Evolutionary conservation across 1,139 yeast genomes (phyloP).

Genomic region (Yamadazyma siamensis): DNA sequence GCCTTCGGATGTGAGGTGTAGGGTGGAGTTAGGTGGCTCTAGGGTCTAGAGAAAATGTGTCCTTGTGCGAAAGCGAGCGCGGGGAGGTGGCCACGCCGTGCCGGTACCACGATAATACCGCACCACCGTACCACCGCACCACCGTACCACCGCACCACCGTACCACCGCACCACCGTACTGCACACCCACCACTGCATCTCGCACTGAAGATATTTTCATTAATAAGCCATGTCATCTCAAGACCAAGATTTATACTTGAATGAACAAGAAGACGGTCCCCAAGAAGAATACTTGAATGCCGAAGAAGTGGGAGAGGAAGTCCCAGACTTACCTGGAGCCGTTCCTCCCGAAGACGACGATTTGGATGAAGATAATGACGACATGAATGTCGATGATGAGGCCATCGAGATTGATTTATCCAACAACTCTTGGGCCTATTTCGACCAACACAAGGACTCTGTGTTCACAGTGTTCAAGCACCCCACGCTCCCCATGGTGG

Average conservation of each 20-base stretch:
- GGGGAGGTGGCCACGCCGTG: no score
- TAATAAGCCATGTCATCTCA: no score
- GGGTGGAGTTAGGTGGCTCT: neutral
- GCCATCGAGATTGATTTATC: constrained; percentile 62
- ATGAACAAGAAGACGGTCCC: constrained; percentile 14
- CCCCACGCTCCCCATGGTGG: constrained; percentile 75
- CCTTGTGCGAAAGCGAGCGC: no score
- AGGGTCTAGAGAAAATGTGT: no score
- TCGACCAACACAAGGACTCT: constrained; percentile 84
- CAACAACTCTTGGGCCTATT: constrained; percentile 85
- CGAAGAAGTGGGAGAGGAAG: constrained; percentile 62
- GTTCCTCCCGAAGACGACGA: constrained; percentile 1
- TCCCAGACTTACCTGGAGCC: constrained; percentile 15
- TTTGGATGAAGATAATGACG: constrained; percentile 32
- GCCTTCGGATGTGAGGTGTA: constrained; percentile 1
- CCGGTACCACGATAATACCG: no score
- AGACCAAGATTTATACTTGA: no score
- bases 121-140: no score
- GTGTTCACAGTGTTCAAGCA: constrained; percentile 75
- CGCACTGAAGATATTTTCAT: no score
- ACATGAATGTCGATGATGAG: constrained; percentile 22
- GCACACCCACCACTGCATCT: no score
- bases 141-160: no score
- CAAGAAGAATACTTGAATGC: constrained; percentile 51
- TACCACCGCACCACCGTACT: no score